Percentiles rank a stretch among this genome's conserved stretches.
These are phyloP conservation scores for Aspergillus steynii DNA, from an alignment of 495 filamentous ascomycete genomes.

Conservation along the genomic window DNA sequence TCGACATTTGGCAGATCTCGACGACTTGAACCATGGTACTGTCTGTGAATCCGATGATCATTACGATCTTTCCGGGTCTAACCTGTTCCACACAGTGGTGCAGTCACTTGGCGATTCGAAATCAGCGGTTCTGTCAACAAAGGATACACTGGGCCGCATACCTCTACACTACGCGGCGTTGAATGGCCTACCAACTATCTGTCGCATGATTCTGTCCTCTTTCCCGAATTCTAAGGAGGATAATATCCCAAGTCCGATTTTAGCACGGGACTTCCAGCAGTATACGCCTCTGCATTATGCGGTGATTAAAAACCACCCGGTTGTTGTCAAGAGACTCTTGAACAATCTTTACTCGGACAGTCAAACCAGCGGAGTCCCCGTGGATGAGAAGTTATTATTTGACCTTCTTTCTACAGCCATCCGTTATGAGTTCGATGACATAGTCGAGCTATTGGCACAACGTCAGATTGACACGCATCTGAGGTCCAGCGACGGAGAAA, in stretches of 20 bases:
- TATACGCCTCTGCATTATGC: slow-evolving; percentile 17
- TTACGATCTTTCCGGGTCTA: not conserved
- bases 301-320: slow-evolving; percentile 10
- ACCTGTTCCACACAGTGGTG: too few relatives aligned
- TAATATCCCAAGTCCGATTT: not conserved
- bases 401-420: slow-evolving; percentile 12
- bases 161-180: slow-evolving; percentile 22
- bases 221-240: not conserved
- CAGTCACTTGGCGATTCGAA: too few relatives aligned
- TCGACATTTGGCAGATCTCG: not conserved
- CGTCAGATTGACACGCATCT: not conserved
- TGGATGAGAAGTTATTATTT: not conserved
- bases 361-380: not conserved
- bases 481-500: slow-evolving; percentile 7
- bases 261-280: slow-evolving; percentile 9
- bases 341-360: not conserved
- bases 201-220: slow-evolving; percentile 7
- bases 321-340: slow-evolving; percentile 7
- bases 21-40: not conserved
- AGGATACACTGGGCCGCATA: slow-evolving; percentile 14
- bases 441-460: slow-evolving; percentile 11
- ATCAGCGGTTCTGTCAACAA: not conserved
- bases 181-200: slow-evolving; percentile 6
- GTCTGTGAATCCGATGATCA: not conserved
- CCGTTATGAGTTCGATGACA: slow-evolving; percentile 13